phyloP scores from a whole-genome alignment of 1,139 yeast genomes.

The Hyphopichia burtonii region DNA sequence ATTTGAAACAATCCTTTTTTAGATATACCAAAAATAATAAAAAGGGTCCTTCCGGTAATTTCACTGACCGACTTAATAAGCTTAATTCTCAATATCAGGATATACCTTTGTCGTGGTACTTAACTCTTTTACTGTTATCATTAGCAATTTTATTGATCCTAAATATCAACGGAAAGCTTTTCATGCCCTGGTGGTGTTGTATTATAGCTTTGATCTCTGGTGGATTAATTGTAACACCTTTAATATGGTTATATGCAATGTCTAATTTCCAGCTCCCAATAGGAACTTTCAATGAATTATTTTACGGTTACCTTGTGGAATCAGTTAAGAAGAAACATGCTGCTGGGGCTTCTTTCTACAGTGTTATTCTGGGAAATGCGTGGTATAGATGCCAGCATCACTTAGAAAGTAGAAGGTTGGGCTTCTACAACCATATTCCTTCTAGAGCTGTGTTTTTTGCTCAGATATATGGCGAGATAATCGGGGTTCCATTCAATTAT shows the following conservation, averaged over 20 bases:
- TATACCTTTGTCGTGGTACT: constrained; percentile 46
- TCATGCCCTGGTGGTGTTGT: constrained; percentile 52
- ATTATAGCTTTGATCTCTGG: constrained; percentile 44
- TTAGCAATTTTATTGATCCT: constrained; percentile 33
- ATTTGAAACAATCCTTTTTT: constrained; percentile 10
- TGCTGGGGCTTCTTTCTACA: constrained; percentile 48
- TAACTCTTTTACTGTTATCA: constrained; percentile 30
- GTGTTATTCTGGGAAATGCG: constrained; percentile 52
- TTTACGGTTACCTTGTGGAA: constrained; percentile 48
- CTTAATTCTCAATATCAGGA: constrained; percentile 35
- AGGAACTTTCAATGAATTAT: constrained; percentile 50
- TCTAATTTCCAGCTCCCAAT: constrained; percentile 53
- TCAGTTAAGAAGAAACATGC: constrained; percentile 28
- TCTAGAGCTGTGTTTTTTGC: constrained; percentile 48
- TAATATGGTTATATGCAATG: constrained; percentile 50
- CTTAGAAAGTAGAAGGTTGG: constrained; percentile 47
- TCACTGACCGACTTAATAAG: constrained; percentile 40
- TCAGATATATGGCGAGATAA: constrained; percentile 47
- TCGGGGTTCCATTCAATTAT: constrained; percentile 52
- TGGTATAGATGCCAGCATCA: constrained; percentile 55
- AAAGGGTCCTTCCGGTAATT: constrained; percentile 1
- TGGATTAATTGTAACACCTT: constrained; percentile 45
- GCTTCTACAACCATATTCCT: constrained; percentile 49
- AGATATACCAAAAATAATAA: constrained; percentile 8
- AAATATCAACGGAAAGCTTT: constrained; percentile 36